Evolutionary conservation across 768 basidiomycete species (phyloP).

Genomic region (Botryobasidium botryosum): DNA sequence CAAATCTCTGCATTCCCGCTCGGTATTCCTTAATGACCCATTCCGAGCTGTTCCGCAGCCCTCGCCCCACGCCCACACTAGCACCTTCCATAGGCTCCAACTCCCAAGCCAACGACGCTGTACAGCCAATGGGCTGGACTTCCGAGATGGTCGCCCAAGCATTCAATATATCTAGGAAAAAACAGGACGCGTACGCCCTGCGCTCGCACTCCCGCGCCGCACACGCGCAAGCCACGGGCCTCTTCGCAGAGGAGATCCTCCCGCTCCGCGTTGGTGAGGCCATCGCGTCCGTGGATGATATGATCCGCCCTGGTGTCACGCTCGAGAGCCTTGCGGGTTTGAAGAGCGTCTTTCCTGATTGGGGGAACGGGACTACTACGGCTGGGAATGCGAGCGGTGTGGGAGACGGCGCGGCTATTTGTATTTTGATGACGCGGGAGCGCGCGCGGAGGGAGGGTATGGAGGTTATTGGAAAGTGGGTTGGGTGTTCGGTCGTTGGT

Average conservation of each 20-base stretch:
- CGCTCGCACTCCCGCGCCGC: constrained; percentile 65
- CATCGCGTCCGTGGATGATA: constrained; percentile 54
- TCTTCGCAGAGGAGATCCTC: constrained; percentile 53
- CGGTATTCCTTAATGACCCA: constrained; percentile 6
- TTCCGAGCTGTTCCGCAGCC: constrained; percentile 1
- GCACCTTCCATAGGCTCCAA: neutral
- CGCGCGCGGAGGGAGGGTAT: constrained; percentile 66
- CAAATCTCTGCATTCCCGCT: neutral
- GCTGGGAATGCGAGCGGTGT: constrained; percentile 79
- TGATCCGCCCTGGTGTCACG: constrained; percentile 60
- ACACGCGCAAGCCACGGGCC: constrained; percentile 46
- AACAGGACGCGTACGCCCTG: constrained; percentile 53
- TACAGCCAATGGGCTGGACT: constrained; percentile 75
- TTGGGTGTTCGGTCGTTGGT: constrained; percentile 15
- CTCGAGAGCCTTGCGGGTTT: constrained; percentile 45
- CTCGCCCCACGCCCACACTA: neutral
- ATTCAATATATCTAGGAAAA: constrained; percentile 50
- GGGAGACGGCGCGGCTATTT: constrained; percentile 70
- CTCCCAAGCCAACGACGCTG: neutral
- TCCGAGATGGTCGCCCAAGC: constrained; percentile 72
- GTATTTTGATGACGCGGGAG: constrained; percentile 60
- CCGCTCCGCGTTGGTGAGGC: constrained; percentile 34
- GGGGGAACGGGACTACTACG: constrained; percentile 55
- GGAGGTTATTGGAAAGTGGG: constrained; percentile 59
- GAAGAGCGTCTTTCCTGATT: constrained; percentile 65